Base-by-base conservation (phyloP, 2,329 filamentous ascomycete genomes). In the Coniochaeta sp. region DNA sequence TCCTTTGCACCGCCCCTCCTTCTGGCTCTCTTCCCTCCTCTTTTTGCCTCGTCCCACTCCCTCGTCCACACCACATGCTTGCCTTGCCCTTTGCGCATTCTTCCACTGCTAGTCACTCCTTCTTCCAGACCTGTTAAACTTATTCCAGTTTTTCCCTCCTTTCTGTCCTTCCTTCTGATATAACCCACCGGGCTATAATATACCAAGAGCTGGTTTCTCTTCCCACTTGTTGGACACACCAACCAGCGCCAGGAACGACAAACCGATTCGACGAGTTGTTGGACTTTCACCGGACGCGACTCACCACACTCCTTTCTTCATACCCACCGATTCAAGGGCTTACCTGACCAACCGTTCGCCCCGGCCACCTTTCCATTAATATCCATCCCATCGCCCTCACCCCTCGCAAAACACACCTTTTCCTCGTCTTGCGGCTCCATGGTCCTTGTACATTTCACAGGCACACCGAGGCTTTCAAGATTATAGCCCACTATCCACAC, bases 201-300 rank as follows among this genome's bases (percentile, higher is more conserved):
- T 64, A 65, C 68, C 73, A 73, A 72, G 75, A 79, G 76, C 76
- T 77, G 76, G 77, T 71, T 48, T 77, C 76, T 79, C 73, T 76
- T 67, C 67, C 62, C 61, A 61, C 67, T 68, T 65, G 64, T n/a
- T n/a, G n/a, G n/a, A n/a, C n/a, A n/a, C n/a, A 63, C 67, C 70
- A 67, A 61, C 62, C 68, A 67, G 66, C 65, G 63, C 64, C 61
- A 61, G 60, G 59, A 58, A 65, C 61, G 55, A 61, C 62, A 60
- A n/a, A 57, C 58, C 49, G 65, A 66, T 64, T 67, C 6, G 38
- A 49, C 61, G 60, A 62, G 61, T 62, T 58, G 61, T 13, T 31
- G 45, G 45, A 48, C 45, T 30, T 48, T 30, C 14, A 48, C 27
- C 45, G n/a, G n/a, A 48, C 64, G 63, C 67, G 67, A 68, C 68